Evolutionary conservation across 441 rosid genomes (phyloP).

Genomic region (Populus hybrid): DNA sequence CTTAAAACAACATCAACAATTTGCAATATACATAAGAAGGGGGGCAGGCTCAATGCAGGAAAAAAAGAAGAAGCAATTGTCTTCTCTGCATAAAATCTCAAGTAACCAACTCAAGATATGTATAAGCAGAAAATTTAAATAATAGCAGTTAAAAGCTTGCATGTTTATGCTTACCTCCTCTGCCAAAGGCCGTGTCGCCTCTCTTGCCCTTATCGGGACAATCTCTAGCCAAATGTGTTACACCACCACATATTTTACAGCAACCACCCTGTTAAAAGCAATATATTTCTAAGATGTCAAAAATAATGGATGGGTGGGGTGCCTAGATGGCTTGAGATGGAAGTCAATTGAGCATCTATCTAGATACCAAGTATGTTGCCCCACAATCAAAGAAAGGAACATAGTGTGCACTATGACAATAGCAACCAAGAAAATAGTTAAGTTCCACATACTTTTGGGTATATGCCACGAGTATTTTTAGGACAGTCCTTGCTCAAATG

Average conservation of each 20-base stretch:
- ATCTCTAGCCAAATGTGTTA: slow-evolving; percentile 93
- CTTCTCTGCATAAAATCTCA: neutral
- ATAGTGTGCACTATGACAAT: neutral
- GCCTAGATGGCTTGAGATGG: neutral
- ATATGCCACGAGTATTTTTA: slow-evolving; percentile 71
- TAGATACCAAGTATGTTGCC: neutral
- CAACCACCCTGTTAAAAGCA: slow-evolving; percentile 60
- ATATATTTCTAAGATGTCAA: slow-evolving; percentile 10
- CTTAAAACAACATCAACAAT: neutral
- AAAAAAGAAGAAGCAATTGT: too few species aligned
- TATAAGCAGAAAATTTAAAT: neutral
- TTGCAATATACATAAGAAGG: neutral
- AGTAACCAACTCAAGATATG: neutral
- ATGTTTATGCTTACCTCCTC: slow-evolving; percentile 29
- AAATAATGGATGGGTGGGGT: neutral
- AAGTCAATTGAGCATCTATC: slow-evolving; percentile 1
- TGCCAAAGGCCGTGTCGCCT: slow-evolving; percentile 22
- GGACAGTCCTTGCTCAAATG: slow-evolving; percentile 95
- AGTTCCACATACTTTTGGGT: slow-evolving; percentile 67
- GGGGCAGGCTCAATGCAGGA: neutral
- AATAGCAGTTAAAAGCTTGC: slow-evolving; percentile 12
- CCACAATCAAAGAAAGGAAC: neutral
- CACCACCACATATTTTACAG: slow-evolving; percentile 85
- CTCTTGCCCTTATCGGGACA: slow-evolving; percentile 69
- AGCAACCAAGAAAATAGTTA: slow-evolving; percentile 1